phyloP scores from a whole-genome alignment of 805 yeast species.

The Kregervanrija delftensis region DNA sequence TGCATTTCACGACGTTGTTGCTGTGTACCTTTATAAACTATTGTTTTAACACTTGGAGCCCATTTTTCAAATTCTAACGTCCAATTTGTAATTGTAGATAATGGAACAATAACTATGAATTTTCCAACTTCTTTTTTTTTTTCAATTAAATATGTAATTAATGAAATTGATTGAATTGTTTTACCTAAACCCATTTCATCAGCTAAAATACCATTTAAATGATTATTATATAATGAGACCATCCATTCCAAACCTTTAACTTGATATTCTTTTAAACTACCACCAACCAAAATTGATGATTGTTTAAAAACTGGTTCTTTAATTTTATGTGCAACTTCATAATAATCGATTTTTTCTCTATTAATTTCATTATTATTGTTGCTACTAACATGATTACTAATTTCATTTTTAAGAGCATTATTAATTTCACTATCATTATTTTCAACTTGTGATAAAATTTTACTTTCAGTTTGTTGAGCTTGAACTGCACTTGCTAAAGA shows the following conservation, averaged over 20 bases:
- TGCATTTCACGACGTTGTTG: constrained; percentile 62
- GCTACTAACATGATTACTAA: constrained; percentile 42
- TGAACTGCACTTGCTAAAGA: constrained; percentile 73
- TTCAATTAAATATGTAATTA: constrained; percentile 65
- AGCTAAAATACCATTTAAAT: constrained; percentile 56
- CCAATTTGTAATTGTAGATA: constrained; percentile 83
- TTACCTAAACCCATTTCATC: constrained; percentile 68
- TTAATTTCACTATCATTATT: constrained; percentile 15
- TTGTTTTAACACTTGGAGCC: constrained; percentile 73
- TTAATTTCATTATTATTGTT: constrained; percentile 42
- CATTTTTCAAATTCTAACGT: constrained; percentile 79
- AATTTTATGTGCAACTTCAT: constrained; percentile 73
- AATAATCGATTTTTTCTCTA: constrained; percentile 66
- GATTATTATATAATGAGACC: constrained; percentile 56
- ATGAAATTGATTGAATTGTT: constrained; percentile 71
- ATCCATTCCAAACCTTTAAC: constrained; percentile 60
- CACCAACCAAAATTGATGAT: constrained; percentile 68
- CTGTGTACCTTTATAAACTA: constrained; percentile 75
- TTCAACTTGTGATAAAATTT: constrained; percentile 24
- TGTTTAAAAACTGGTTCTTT: constrained; percentile 62
- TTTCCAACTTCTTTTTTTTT: constrained; percentile 60
- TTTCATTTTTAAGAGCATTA: constrained; percentile 14
- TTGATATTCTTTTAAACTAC: constrained; percentile 72
- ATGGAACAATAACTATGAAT: constrained; percentile 73
- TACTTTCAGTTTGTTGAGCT: constrained; percentile 60